Base-by-base conservation (phyloP, 75 land plant species). In the Pinus albicaulis region DNA sequence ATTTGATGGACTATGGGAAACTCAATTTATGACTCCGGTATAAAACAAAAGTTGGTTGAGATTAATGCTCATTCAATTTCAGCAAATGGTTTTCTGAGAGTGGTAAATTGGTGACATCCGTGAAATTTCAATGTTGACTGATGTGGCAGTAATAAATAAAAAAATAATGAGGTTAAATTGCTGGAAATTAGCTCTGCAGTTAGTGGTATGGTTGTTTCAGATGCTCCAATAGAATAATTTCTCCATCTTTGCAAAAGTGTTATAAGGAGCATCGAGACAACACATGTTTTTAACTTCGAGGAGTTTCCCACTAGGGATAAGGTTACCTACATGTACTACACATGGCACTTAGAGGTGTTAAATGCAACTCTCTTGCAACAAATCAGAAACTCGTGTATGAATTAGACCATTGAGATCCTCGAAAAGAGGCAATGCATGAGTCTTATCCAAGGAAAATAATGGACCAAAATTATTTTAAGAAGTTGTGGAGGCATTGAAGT, bases 251-350 rank as follows among this genome's bases (percentile, higher is more conserved):
- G 99, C 83, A 84, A 92, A 75, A 97, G 99, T 85, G 99, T 92
- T 36, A 97, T 97, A 60, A 80, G 99, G 81, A 97, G 99, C 76
- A 97, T 94, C 75, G 99, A 97, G 77, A 97, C 99, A 71, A 92
- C 99, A 63, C 88, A 92, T 55, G 90, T 94, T 56, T 97, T 97
- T 80, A 98, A 97, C 66, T 97, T 97, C 82, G 99, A 97, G 78
- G 99, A 97, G 61, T 97, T 97, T 81, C 98, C 98, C 52, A 77
- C 71, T 25, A 90, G 92, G 74, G 99, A 96, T 63, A 90, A 88
- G 93, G 98, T 97, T 25, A 97, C 98, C 0, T 97, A 97, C 83
- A 97, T 92, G 92, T 97, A 97, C 69, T 97, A 97, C 77, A 97
- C 98, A 48, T 98, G 99, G 11, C 99, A 98, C 52, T 75, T 97